Conservation (phyloP, 2,329 filamentous ascomycete genomes). For the Hypoxylon sp. region DNA sequence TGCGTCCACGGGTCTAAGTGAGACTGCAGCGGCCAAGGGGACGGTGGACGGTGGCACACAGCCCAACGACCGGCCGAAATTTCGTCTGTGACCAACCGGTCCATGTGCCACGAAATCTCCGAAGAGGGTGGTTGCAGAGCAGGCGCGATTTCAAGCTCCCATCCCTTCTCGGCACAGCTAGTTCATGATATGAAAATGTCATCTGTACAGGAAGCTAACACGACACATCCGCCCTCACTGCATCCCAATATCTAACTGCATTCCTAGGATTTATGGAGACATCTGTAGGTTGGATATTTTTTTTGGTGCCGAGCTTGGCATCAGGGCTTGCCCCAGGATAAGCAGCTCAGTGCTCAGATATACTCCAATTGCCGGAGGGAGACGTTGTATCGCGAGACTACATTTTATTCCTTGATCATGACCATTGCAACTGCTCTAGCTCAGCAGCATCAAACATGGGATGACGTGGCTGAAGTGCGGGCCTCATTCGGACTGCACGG, state of each 20-base stretch:
- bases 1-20: too few species aligned
- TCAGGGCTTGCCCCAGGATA: neutral
- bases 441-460: conserved; percentile 44
- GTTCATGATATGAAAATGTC: neutral
- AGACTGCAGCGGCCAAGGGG: conserved; percentile 15
- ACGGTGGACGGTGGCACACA: conserved; percentile 25
- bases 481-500: conserved; percentile 29
- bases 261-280: too few species aligned
- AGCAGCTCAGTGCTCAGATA: neutral
- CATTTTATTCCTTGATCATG: conserved; percentile 9
- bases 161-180: conserved; percentile 4
- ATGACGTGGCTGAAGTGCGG: conserved; percentile 48
- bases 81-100: conserved; percentile 40
- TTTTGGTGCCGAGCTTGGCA: neutral
- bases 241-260: neutral
- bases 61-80: conserved; percentile 28
- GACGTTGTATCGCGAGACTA: conserved; percentile 5
- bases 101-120: conserved; percentile 50
- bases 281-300: neutral
- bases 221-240: neutral
- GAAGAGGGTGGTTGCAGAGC: conserved; percentile 49
- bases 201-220: neutral
- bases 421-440: conserved; percentile 11
- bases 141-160: conserved; percentile 40
- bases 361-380: conserved; percentile 1